Percentiles rank a stretch among this genome's conserved stretches.
These are phyloP conservation scores for Neoboletus magnificus DNA, from an alignment of 768 basidiomycete species.

Conservation along the genomic window DNA sequence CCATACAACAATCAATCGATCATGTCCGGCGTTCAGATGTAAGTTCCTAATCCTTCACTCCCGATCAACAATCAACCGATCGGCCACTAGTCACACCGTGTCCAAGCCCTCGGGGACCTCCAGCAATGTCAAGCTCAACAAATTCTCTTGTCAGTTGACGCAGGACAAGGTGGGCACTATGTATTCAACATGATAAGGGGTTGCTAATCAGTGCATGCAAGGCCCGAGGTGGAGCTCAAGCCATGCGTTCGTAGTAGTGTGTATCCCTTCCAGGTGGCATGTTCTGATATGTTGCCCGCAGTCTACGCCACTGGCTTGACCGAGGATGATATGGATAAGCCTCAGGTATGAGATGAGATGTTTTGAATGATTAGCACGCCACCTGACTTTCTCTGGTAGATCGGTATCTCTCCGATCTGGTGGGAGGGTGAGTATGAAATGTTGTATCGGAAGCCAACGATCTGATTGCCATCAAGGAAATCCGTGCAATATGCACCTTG, in stretches of 20 bases:
- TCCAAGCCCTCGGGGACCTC: conserved; percentile 21
- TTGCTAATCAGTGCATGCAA: conserved; percentile 20
- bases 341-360: conserved; percentile 58
- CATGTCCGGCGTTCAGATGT: conserved; percentile 68
- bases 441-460: not conserved
- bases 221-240: conserved; percentile 74
- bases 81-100: conserved; percentile 18
- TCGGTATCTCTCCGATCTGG: conserved; percentile 88
- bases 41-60: conserved; percentile 16
- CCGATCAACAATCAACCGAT: not conserved
- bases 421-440: conserved; percentile 66
- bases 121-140: conserved; percentile 58
- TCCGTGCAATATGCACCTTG: conserved; percentile 82
- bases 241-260: conserved; percentile 65
- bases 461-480: conserved; percentile 50
- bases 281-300: not conserved
- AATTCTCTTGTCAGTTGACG: conserved; percentile 67
- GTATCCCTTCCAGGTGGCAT: not conserved
- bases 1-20: conserved; percentile 5
- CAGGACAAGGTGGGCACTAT: conserved; percentile 62
- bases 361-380: not conserved
- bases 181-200: not conserved
- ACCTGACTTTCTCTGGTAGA: conserved; percentile 39
- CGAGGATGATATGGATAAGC: conserved; percentile 80
- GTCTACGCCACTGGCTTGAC: conserved; percentile 78